These are phyloP conservation scores for Raphanus raphanistrum DNA, from an alignment of 345 rosid species.

Conservation along the genomic window DNA sequence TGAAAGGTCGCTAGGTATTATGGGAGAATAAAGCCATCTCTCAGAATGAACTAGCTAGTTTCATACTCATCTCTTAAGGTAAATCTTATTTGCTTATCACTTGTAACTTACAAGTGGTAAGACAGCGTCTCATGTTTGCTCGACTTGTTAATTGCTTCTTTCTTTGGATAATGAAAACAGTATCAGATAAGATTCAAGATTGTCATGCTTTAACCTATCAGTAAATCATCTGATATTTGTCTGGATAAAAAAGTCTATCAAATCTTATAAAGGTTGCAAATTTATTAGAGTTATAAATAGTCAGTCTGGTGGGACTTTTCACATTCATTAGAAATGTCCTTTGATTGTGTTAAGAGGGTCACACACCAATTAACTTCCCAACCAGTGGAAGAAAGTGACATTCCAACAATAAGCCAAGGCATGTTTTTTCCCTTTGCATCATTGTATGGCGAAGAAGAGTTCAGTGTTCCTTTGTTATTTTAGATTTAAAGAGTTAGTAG, in stretches of 20 bases:
- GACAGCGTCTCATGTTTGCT: neutral
- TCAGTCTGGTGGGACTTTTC: neutral
- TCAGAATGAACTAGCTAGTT: neutral
- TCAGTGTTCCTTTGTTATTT: neutral
- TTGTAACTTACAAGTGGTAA: neutral
- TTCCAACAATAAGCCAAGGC: conserved; percentile 7
- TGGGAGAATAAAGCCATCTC: conserved; percentile 8
- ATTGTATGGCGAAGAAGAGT: neutral
- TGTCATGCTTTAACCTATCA: neutral
- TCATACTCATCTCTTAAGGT: neutral
- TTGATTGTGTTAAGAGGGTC: conserved; percentile 7
- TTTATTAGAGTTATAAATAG: neutral
- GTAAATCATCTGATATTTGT: neutral
- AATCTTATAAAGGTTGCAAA: conserved; percentile 4
- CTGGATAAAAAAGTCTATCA: neutral
- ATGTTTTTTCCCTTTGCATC: neutral
- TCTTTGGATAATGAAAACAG: neutral
- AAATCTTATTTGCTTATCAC: conserved; percentile 5
- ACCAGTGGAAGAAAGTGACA: conserved; percentile 28
- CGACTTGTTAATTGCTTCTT: neutral
- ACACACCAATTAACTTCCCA: conserved; percentile 6
- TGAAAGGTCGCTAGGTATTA: neutral
- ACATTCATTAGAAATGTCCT: neutral
- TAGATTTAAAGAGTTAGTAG: neutral
- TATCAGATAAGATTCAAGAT: neutral